A percentile compares a stretch with the other conserved stretches of the same genome.
These are phyloP conservation scores for Beauveria varroae DNA, from an alignment of 2,329 filamentous ascomycete species.

Conservation along the genomic window DNA sequence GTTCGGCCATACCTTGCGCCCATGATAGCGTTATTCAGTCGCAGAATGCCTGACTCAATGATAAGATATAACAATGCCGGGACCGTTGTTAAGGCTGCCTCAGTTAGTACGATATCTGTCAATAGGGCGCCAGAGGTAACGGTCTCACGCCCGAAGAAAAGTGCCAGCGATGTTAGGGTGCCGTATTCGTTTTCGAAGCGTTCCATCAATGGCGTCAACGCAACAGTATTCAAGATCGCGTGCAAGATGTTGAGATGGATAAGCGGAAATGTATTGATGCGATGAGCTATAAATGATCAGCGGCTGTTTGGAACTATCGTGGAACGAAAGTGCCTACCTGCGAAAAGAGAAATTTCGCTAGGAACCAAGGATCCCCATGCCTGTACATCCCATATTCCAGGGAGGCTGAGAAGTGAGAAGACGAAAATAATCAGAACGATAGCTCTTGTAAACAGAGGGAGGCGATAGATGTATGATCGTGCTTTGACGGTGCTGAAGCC, in stretches of 20 bases:
- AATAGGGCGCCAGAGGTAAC: background rate
- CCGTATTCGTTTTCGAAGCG: conserved; percentile 90
- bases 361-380: conserved; percentile 77
- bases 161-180: conserved; percentile 74
- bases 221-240: conserved; percentile 68
- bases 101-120: conserved; percentile 7
- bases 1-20: conserved; percentile 61
- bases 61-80: conserved; percentile 76
- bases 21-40: conserved; percentile 64
- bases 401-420: conserved; percentile 59
- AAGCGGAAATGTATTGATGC: conserved; percentile 85
- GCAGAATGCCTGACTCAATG: conserved; percentile 66
- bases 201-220: conserved; percentile 81
- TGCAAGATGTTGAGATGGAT: conserved; percentile 80
- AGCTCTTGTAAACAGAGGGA: conserved; percentile 80
- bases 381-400: conserved; percentile 62
- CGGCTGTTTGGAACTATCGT: background rate
- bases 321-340: conserved; percentile 47
- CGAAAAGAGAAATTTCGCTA: conserved; percentile 60
- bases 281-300: conserved; percentile 58
- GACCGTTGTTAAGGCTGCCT: conserved; percentile 66
- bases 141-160: conserved; percentile 87
- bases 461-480: conserved; percentile 71
- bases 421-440: conserved; percentile 57
- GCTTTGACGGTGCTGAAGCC: conserved; percentile 63